Evolutionary conservation across 495 filamentous ascomycete genomes (phyloP).

Genomic region (Daldinia decipiens): DNA sequence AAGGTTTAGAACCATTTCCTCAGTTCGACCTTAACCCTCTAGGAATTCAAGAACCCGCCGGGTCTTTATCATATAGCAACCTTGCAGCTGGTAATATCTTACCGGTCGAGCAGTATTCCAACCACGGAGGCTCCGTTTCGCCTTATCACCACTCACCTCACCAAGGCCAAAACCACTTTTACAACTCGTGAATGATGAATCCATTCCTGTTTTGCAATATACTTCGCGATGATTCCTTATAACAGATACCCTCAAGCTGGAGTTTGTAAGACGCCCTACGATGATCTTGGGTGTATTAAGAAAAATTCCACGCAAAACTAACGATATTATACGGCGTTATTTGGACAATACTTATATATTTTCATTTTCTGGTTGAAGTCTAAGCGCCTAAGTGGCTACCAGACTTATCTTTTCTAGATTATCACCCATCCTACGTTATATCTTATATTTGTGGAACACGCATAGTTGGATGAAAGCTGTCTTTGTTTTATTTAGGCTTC

Average conservation of each 20-base stretch:
- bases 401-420: background rate
- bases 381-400: background rate
- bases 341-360: constrained; percentile 24
- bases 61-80: constrained; percentile 41
- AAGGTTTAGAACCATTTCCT: constrained; percentile 52
- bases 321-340: constrained; percentile 35
- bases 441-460: constrained; percentile 11
- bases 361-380: constrained; percentile 3
- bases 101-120: constrained; percentile 48
- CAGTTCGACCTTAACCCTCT: constrained; percentile 49
- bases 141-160: constrained; percentile 56
- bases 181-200: constrained; percentile 40
- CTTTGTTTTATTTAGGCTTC: constrained; percentile 11
- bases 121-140: constrained; percentile 55
- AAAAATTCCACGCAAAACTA: constrained; percentile 8
- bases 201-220: constrained; percentile 21
- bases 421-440: constrained; percentile 14
- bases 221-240: constrained; percentile 33
- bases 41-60: constrained; percentile 51
- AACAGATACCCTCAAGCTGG: constrained; percentile 16
- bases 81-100: constrained; percentile 46
- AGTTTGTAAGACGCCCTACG: constrained; percentile 30
- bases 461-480: background rate
- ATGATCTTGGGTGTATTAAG: constrained; percentile 5
- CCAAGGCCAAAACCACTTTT: constrained; percentile 52